These are phyloP conservation scores for Aphanomyces invadans DNA, from an alignment of 352 stramenopile species.

Conservation along the genomic window DNA sequence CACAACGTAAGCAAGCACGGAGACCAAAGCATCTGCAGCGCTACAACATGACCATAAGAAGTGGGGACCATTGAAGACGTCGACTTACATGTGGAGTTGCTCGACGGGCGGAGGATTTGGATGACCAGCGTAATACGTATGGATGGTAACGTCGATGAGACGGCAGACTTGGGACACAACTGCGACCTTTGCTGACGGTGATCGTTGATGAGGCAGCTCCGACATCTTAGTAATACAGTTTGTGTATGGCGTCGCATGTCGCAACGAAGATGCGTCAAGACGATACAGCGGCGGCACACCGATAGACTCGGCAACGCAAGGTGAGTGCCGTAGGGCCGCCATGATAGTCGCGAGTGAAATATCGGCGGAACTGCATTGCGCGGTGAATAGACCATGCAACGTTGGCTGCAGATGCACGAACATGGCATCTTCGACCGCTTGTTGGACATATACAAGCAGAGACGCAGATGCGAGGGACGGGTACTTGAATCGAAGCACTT, in stretches of 20 bases:
- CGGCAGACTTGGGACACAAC: not conserved
- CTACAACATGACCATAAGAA: slow-evolving; percentile 4
- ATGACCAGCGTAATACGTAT: not conserved
- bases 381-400: slow-evolving; percentile 5
- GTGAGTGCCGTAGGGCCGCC: not conserved
- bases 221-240: not conserved
- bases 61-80: not conserved
- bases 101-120: not conserved
- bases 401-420: slow-evolving; percentile 22
- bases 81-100: slow-evolving; percentile 14
- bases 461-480: not conserved
- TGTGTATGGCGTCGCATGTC: not conserved
- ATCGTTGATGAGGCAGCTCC: not conserved
- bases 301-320: not conserved
- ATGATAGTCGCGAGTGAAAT: not conserved
- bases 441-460: not conserved
- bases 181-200: slow-evolving; percentile 3
- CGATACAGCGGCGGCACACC: not conserved
- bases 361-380: not conserved
- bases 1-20: slow-evolving; percentile 19
- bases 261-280: not conserved
- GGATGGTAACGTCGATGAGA: slow-evolving; percentile 14
- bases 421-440: slow-evolving; percentile 17
- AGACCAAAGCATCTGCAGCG: not conserved
- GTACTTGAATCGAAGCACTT: slow-evolving; percentile 23